A percentile compares a stretch with the other conserved stretches of the same genome.
Evolutionary conservation across 371 early-diverging fungal species (phyloP).

Genomic region (Mortierella sp.): DNA sequence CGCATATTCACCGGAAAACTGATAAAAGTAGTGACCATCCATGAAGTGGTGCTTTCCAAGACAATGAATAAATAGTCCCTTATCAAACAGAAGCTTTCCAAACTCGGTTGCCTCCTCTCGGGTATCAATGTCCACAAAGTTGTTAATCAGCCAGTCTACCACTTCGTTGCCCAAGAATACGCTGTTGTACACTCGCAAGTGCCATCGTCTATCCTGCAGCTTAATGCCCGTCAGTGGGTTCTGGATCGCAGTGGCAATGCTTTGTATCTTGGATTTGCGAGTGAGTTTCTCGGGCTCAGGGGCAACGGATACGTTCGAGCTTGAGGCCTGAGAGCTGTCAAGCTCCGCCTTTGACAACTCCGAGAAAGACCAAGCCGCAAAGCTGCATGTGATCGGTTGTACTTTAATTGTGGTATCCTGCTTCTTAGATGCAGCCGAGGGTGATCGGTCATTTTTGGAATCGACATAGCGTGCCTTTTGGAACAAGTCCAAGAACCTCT

Average conservation of each 20-base stretch:
- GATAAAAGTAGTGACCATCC: slow-evolving; percentile 96
- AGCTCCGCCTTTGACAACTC: slow-evolving; percentile 37
- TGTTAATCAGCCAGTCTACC: slow-evolving; percentile 91
- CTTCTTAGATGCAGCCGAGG: slow-evolving; percentile 15
- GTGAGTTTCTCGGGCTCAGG: slow-evolving; percentile 42
- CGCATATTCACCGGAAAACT: slow-evolving; percentile 73
- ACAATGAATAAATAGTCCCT: slow-evolving; percentile 86
- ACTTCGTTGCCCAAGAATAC: slow-evolving; percentile 90
- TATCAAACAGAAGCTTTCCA: slow-evolving; percentile 83
- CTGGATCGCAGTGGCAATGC: slow-evolving; percentile 84
- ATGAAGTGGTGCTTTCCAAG: slow-evolving; percentile 80
- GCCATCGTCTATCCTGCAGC: slow-evolving; percentile 92
- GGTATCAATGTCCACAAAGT: slow-evolving; percentile 83
- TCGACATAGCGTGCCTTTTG: slow-evolving; percentile 70
- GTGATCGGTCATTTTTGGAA: slow-evolving; percentile 10
- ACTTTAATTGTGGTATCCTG: slow-evolving; percentile 48
- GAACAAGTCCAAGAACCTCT: slow-evolving; percentile 84
- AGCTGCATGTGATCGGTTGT: slow-evolving; percentile 51
- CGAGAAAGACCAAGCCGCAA: slow-evolving; percentile 46
- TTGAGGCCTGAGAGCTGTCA: slow-evolving; percentile 19
- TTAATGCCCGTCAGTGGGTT: slow-evolving; percentile 77
- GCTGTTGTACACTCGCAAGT: slow-evolving; percentile 79
- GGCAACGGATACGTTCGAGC: neutral
- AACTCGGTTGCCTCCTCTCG: slow-evolving; percentile 87
- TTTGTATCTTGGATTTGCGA: slow-evolving; percentile 65